A percentile compares a stretch with the other conserved stretches of the same genome.
These are phyloP conservation scores for Globisporangium lucens DNA, from an alignment of 352 stramenopile genomes.

Conservation along the genomic window DNA sequence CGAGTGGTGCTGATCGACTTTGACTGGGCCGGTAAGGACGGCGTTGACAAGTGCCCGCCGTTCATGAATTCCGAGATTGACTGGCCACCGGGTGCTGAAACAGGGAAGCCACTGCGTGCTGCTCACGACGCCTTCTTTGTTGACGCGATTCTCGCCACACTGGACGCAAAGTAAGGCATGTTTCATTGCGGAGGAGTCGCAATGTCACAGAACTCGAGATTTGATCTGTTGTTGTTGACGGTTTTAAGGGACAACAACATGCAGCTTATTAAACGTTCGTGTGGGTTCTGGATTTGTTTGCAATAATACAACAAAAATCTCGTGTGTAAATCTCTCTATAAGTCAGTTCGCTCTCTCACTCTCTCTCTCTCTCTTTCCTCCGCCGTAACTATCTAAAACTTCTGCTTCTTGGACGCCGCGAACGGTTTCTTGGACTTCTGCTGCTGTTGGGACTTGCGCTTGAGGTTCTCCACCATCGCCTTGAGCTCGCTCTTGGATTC, in stretches of 20 bases:
- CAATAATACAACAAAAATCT: neutral
- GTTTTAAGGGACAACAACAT: neutral
- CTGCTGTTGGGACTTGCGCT: constrained; percentile 67
- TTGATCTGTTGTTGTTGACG: neutral
- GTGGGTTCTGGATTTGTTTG: neutral
- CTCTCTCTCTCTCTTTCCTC: too few species aligned
- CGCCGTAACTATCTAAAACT: constrained; percentile 17
- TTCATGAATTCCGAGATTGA: neutral
- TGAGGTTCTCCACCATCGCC: constrained; percentile 78
- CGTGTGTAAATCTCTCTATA: neutral
- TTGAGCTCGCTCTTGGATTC: constrained; percentile 47
- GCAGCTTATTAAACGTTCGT: neutral
- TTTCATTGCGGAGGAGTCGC: neutral
- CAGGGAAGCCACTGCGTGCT: neutral
- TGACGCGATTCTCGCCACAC: neutral
- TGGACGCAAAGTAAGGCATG: neutral
- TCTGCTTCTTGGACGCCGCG: constrained; percentile 42
- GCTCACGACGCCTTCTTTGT: neutral
- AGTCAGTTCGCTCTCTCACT: neutral
- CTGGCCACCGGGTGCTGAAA: neutral
- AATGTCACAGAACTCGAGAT: neutral
- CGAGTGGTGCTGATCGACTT: neutral
- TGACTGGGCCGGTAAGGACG: neutral
- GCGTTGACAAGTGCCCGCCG: neutral
- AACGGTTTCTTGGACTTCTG: constrained; percentile 40